Evolutionary conservation across 495 filamentous ascomycete species (phyloP).

Genomic region (Tetracladium marchalianum): DNA sequence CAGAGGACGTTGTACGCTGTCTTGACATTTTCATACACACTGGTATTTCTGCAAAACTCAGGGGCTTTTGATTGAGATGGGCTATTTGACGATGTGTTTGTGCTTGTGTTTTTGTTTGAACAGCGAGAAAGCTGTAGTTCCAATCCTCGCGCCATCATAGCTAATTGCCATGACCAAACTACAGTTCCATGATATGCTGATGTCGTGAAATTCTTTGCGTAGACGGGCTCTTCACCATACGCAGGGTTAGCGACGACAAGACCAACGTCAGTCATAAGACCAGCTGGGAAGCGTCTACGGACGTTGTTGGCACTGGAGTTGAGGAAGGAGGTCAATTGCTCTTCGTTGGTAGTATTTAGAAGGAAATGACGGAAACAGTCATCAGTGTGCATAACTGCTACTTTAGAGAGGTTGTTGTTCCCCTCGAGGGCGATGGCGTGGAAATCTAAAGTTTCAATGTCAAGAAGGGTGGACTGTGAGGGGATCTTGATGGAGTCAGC

Average conservation of each 20-base stretch:
- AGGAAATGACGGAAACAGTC: conserved; percentile 55
- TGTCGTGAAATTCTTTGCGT: conserved; percentile 42
- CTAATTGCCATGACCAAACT: conserved; percentile 55
- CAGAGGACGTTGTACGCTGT: conserved; percentile 50
- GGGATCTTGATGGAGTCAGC: conserved; percentile 28
- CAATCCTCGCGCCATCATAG: conserved; percentile 54
- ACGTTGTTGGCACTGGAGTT: conserved; percentile 47
- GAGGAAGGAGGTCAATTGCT: conserved; percentile 44
- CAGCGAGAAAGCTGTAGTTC: conserved; percentile 38
- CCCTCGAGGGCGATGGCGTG: conserved; percentile 48
- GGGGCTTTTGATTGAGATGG: conserved; percentile 9
- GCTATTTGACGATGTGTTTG: no score
- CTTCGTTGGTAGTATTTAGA: conserved; percentile 48
- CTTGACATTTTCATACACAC: conserved; percentile 37
- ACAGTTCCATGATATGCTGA: conserved; percentile 56
- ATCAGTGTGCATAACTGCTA: conserved; percentile 54
- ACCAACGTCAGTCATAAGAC: conserved; percentile 45
- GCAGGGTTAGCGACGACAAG: conserved; percentile 54
- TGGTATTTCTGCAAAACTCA: conserved; percentile 38
- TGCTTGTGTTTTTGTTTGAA: no score
- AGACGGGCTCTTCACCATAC: conserved; percentile 37
- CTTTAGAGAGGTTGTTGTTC: conserved; percentile 35
- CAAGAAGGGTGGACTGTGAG: conserved; percentile 28
- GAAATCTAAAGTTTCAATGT: conserved; percentile 33
- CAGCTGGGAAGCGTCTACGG: conserved; percentile 45